Conservation (phyloP, 176 grass and related monocot genomes). For the Phoenix dactylifera region DNA sequence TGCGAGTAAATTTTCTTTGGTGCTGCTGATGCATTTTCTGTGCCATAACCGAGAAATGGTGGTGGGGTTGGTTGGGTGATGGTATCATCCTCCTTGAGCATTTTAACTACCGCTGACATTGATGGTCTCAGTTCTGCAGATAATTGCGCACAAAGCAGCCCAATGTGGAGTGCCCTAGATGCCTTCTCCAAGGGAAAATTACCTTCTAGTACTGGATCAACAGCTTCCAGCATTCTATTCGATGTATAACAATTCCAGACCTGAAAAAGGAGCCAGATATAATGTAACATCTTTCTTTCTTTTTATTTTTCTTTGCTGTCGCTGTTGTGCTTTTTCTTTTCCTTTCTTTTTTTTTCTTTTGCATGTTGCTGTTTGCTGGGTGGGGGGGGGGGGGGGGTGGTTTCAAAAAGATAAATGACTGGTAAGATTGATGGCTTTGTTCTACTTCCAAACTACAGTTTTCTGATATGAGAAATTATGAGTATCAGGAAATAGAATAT, state of each 20-base stretch:
- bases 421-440: no score
- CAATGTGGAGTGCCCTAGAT: constrained; percentile 6
- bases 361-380: no score
- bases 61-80: constrained; percentile 6
- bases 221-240: constrained; percentile 8
- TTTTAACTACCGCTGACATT: constrained; percentile 11
- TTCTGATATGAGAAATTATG: no score
- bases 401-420: no score
- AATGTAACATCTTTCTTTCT: no score
- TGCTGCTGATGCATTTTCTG: neutral
- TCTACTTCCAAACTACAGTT: no score
- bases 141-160: constrained; percentile 18
- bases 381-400: no score
- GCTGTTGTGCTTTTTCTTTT: no score
- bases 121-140: constrained; percentile 6
- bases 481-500: neutral
- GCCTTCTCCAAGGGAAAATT: constrained; percentile 2
- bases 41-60: constrained; percentile 14
- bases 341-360: no score
- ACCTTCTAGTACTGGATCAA: constrained; percentile 7
- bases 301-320: no score
- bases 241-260: constrained; percentile 10
- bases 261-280: neutral
- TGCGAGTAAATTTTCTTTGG: neutral
- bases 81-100: constrained; percentile 6